These are phyloP conservation scores for Gymnopus androsaceus DNA, from an alignment of 1,284 basidiomycete genomes.

Conservation along the genomic window DNA sequence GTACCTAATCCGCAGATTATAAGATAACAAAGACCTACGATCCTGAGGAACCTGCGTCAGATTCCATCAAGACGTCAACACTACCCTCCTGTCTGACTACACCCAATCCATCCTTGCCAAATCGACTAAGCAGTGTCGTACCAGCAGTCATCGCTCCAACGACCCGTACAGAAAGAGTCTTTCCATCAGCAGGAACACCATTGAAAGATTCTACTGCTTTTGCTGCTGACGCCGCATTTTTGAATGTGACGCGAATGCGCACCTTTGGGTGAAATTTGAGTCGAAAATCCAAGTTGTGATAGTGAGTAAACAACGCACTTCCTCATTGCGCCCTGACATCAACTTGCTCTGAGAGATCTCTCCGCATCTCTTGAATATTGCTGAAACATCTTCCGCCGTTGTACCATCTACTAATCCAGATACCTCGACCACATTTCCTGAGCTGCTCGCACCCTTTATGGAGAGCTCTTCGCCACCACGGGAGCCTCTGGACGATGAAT, in stretches of 20 bases:
- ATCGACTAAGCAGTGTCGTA: slow-evolving; percentile 52
- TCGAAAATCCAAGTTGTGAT: not conserved
- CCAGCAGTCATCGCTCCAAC: slow-evolving; percentile 56
- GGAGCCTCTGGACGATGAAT: slow-evolving; percentile 17
- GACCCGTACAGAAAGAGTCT: slow-evolving; percentile 64
- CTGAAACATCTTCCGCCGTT: slow-evolving; percentile 81
- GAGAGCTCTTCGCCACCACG: slow-evolving; percentile 38
- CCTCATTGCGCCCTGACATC: slow-evolving; percentile 21
- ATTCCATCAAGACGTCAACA: slow-evolving; percentile 67
- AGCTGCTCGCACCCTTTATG: slow-evolving; percentile 74
- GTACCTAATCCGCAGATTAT: not conserved
- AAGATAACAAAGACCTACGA: slow-evolving; percentile 54
- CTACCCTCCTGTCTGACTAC: slow-evolving; percentile 64
- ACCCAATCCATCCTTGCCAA: slow-evolving; percentile 57
- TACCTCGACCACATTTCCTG: slow-evolving; percentile 75
- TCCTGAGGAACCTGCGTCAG: slow-evolving; percentile 36
- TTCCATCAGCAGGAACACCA: slow-evolving; percentile 81
- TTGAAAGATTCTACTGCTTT: slow-evolving; percentile 75
- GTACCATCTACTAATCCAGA: slow-evolving; percentile 76
- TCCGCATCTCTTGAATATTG: slow-evolving; percentile 83
- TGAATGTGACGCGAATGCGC: slow-evolving; percentile 74
- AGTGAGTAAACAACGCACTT: slow-evolving; percentile 4
- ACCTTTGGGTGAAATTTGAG: slow-evolving; percentile 41
- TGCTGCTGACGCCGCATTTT: slow-evolving; percentile 62
- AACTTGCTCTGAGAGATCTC: slow-evolving; percentile 59